Conservation (phyloP, 2,329 filamentous ascomycete genomes). For the Xylaria sp. region DNA sequence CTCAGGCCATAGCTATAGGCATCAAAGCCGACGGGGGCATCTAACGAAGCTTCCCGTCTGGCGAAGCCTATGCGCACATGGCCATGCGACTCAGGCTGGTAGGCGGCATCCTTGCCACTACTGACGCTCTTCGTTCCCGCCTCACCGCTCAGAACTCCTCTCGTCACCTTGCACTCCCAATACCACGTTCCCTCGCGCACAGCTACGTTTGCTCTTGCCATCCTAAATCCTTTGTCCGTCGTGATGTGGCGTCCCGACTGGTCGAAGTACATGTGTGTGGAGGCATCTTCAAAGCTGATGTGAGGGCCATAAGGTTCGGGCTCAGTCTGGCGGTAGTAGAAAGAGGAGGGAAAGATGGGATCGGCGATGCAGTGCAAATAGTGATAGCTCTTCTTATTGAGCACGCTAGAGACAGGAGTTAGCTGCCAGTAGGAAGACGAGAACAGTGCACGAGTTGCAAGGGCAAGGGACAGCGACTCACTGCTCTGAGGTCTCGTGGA, state of each 20-base stretch:
- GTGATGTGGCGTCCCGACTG: conserved; percentile 77
- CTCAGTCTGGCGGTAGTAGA: conserved; percentile 90
- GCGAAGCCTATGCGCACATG: conserved; percentile 89
- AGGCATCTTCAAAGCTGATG: conserved; percentile 91
- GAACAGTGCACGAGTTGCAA: neutral
- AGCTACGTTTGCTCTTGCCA: conserved; percentile 87
- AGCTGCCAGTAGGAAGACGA: neutral
- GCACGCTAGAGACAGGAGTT: conserved; percentile 50
- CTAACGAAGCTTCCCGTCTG: conserved; percentile 77
- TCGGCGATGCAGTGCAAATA: conserved; percentile 93
- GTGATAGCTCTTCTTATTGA: conserved; percentile 76
- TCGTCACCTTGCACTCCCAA: conserved; percentile 90
- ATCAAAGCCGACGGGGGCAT: conserved; percentile 85
- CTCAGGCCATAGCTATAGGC: conserved; percentile 93
- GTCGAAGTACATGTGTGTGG: conserved; percentile 83
- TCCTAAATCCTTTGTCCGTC: conserved; percentile 91
- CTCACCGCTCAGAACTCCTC: conserved; percentile 54
- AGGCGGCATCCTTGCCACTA: conserved; percentile 44
- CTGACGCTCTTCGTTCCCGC: conserved; percentile 52
- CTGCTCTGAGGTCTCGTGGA: conserved; percentile 70
- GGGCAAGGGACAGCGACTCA: conserved; percentile 45
- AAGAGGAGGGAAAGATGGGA: conserved; percentile 80
- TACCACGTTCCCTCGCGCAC: conserved; percentile 90
- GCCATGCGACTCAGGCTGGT: conserved; percentile 55
- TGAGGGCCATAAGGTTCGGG: conserved; percentile 81